Evolutionary conservation across 2,329 filamentous ascomycete species (phyloP).

Genomic region (Ophiocordyceps camponoti-leonardi): DNA sequence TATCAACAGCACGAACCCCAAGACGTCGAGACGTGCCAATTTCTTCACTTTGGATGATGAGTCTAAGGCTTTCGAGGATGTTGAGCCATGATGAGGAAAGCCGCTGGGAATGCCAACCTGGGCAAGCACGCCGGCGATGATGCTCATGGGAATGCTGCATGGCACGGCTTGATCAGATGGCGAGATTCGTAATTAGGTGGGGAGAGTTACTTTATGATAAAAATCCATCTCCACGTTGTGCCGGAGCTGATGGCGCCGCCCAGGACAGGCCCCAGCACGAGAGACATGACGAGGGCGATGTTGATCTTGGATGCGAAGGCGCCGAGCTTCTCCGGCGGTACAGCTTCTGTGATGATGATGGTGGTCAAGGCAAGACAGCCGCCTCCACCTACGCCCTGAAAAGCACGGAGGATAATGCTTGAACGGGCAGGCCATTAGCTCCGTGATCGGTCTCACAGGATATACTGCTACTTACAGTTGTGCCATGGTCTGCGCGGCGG

Average conservation of each 20-base stretch:
- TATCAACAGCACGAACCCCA: slow-evolving; percentile 1
- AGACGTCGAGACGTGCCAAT: background rate
- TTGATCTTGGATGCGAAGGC: slow-evolving; percentile 12
- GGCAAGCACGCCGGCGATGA: background rate
- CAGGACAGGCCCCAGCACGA: slow-evolving; percentile 29
- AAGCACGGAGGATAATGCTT: slow-evolving; percentile 27
- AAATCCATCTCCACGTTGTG: slow-evolving; percentile 30
- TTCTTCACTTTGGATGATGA: background rate
- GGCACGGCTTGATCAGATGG: background rate
- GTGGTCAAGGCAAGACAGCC: slow-evolving; percentile 32
- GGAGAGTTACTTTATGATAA: slow-evolving; percentile 24
- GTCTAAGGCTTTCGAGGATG: background rate
- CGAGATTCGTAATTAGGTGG: background rate
- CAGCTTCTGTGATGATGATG: slow-evolving; percentile 29
- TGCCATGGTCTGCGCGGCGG: slow-evolving; percentile 19
- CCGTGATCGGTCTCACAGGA: background rate
- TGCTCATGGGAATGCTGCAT: slow-evolving; percentile 8
- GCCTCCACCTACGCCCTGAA: slow-evolving; percentile 33
- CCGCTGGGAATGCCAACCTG: background rate
- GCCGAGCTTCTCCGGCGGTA: slow-evolving; percentile 15
- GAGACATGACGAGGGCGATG: slow-evolving; percentile 22
- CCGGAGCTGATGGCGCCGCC: slow-evolving; percentile 28
- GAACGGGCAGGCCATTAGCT: background rate
- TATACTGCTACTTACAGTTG: slow-evolving; percentile 13
- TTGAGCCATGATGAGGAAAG: background rate